These are phyloP conservation scores for Ammopiptanthus mongolicus DNA, from an alignment of 306 rosid species.

Conservation along the genomic window DNA sequence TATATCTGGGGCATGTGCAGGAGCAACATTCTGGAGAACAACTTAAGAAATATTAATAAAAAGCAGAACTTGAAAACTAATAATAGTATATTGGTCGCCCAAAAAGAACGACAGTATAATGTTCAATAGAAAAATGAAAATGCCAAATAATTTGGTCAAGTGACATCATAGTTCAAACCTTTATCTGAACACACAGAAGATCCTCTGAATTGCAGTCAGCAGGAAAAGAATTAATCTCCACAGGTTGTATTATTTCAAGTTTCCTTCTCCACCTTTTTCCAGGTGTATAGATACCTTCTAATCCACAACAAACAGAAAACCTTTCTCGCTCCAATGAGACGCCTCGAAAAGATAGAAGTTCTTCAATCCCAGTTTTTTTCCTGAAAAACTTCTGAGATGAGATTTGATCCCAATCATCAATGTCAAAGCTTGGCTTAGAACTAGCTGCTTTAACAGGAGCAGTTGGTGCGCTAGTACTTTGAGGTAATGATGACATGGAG, in stretches of 20 bases:
- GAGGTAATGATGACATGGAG: conserved; percentile 91
- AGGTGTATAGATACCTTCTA: conserved; percentile 90
- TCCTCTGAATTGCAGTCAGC: conserved; percentile 96
- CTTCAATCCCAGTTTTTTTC: conserved; percentile 56
- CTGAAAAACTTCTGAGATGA: conserved; percentile 55
- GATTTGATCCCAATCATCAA: conserved; percentile 82
- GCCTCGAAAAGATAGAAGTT: conserved; percentile 90
- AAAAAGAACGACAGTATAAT: not conserved
- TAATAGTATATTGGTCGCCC: not conserved
- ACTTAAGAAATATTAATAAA: conserved; percentile 15
- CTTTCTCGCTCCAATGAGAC: conserved; percentile 90
- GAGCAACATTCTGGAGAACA: conserved; percentile 79
- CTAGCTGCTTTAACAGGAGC: conserved; percentile 58
- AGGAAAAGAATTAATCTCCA: conserved; percentile 80
- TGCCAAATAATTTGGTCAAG: conserved; percentile 13
- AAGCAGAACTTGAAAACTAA: not conserved
- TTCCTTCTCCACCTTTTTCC: conserved; percentile 97
- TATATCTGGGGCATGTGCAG: conserved; percentile 74
- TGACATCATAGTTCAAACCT: conserved; percentile 51
- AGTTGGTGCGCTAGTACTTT: conserved; percentile 47
- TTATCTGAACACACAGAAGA: conserved; percentile 86
- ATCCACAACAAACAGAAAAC: conserved; percentile 93
- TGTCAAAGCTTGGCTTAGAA: conserved; percentile 79
- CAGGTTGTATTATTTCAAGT: conserved; percentile 90
- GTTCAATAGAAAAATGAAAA: not conserved